A percentile compares a stretch with the other conserved stretches of the same genome.
phyloP scores from a whole-genome alignment of 768 basidiomycete genomes.

The Boletus vermiculosoides region DNA sequence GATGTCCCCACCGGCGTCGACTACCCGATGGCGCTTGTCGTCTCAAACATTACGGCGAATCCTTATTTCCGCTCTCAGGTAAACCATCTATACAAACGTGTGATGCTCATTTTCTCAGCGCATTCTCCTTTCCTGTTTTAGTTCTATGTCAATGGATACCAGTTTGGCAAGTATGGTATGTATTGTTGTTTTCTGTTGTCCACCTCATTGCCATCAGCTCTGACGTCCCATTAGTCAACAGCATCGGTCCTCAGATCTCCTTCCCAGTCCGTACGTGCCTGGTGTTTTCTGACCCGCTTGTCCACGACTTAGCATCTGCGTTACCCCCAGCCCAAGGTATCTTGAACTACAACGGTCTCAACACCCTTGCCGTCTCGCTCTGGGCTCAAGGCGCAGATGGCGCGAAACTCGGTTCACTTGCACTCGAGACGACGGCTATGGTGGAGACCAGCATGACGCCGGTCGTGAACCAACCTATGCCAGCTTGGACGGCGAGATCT shows the following conservation, averaged over 20 bases:
- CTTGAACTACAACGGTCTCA: conserved; percentile 45
- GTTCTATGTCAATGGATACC: conserved; percentile 30
- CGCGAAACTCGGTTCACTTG: conserved; percentile 41
- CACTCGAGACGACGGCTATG: conserved; percentile 36
- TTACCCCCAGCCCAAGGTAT: conserved; percentile 46
- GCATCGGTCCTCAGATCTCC: conserved; percentile 23
- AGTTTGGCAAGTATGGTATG: conserved; percentile 30
- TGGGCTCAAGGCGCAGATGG: conserved; percentile 45
- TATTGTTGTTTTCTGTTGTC: background rate
- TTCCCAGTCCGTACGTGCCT: conserved; percentile 27
- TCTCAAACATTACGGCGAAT: conserved; percentile 45
- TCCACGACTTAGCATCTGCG: conserved; percentile 7
- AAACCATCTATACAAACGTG: conserved; percentile 4
- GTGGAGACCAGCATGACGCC: conserved; percentile 24
- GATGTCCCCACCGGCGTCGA: conserved; percentile 46
- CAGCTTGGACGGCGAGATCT: conserved; percentile 20
- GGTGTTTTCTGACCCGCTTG: background rate
- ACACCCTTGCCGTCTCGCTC: conserved; percentile 48
- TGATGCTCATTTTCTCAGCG: background rate
- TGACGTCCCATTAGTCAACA: conserved; percentile 19
- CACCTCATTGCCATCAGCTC: background rate
- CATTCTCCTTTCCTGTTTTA: background rate
- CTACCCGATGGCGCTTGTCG: conserved; percentile 46
- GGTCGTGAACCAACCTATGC: conserved; percentile 30
- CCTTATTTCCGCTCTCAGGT: conserved; percentile 41